These are phyloP conservation scores for Rhypophila decipiens DNA, from an alignment of 495 filamentous ascomycete genomes.

Conservation along the genomic window DNA sequence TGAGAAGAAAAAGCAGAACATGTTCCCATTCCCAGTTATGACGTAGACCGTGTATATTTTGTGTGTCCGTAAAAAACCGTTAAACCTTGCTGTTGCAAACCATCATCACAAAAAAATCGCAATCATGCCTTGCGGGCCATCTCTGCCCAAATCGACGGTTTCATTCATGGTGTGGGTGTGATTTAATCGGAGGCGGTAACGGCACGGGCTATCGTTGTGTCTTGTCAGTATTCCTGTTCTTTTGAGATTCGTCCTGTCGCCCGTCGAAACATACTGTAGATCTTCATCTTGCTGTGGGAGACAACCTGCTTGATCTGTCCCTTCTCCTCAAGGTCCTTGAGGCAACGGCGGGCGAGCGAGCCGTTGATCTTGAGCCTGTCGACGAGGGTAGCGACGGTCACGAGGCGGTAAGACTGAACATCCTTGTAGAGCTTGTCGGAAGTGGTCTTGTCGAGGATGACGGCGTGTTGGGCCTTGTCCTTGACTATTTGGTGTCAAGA, in stretches of 20 bases:
- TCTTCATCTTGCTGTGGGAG: slow-evolving; percentile 90
- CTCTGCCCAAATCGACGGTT: slow-evolving; percentile 25
- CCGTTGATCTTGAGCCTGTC: slow-evolving; percentile 99
- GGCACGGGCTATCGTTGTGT: slow-evolving; percentile 49
- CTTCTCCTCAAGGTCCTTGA: slow-evolving; percentile 94
- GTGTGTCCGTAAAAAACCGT: slow-evolving; percentile 26
- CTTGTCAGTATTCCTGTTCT: slow-evolving; percentile 29
- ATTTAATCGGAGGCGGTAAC: slow-evolving; percentile 53
- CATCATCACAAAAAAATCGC: slow-evolving; percentile 22
- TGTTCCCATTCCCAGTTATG: slow-evolving; percentile 29
- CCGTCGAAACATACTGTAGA: slow-evolving; percentile 79
- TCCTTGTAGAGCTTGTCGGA: slow-evolving; percentile 95
- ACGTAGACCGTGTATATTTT: slow-evolving; percentile 24
- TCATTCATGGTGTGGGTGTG: too few relatives aligned
- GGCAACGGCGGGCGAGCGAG: slow-evolving; percentile 80
- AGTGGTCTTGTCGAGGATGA: slow-evolving; percentile 71
- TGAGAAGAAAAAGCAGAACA: slow-evolving; percentile 21
- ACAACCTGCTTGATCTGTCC: slow-evolving; percentile 98
- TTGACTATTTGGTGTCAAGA: slow-evolving; percentile 61
- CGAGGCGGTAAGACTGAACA: slow-evolving; percentile 99
- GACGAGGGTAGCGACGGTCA: slow-evolving; percentile 97
- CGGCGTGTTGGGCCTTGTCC: slow-evolving; percentile 99
- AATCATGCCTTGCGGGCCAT: slow-evolving; percentile 17
- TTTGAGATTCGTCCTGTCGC: not conserved
- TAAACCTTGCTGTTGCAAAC: slow-evolving; percentile 26